Evolutionary conservation across 2,329 filamentous ascomycete genomes (phyloP), one percentile per base, ranked within the genome.

Genomic region (Biscogniauxia mediterranea): DNA sequence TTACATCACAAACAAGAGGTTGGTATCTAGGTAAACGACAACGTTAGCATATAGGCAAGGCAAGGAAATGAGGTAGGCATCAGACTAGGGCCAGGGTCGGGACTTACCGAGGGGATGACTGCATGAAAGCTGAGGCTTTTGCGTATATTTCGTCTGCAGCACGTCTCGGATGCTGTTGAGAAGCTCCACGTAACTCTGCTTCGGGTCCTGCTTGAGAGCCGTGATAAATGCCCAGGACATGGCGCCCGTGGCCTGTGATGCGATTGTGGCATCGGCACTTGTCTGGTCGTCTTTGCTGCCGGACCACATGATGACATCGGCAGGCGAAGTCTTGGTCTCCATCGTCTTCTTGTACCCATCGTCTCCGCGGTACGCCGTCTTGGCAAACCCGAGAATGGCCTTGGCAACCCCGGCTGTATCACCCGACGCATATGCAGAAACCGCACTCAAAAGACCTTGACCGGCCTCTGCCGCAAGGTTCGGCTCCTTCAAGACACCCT

Each of bases 221-320:
- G 83, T 90, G 75, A 99, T 93, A 75, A 99, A 99, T 9, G 95
- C 95, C 88, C 91, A 98, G 1, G 93, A 97, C 95, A 99, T 98
- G 73, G 95, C 95, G 57, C 95, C 95, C 0, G 95, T 98, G 26
- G 95, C 94, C 78, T 97, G 86, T 56, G 93, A 90, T 42, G 85
- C 87, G 70, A 98, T 97, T 20, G 88, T 91, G n/a, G 94, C 93
- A 75, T 99, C 95, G 77, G 92, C 91, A 66, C 93, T 97, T 70
- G 94, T 99, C 79, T 99, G 95, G 68, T 91, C 88, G 73, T 98
- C 95, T 77, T 98, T 98, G 80, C 92, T 96, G 60, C 95, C 95
- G 58, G 92, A 96, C 87, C 93, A 95, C 92, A 98, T 97, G 74
- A 98, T 85, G 52, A 99, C 94, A 76, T 98, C 95, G 52, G 95